These are phyloP conservation scores for Epichloe sibirici DNA, from an alignment of 2,329 filamentous ascomycete genomes.

Conservation along the genomic window DNA sequence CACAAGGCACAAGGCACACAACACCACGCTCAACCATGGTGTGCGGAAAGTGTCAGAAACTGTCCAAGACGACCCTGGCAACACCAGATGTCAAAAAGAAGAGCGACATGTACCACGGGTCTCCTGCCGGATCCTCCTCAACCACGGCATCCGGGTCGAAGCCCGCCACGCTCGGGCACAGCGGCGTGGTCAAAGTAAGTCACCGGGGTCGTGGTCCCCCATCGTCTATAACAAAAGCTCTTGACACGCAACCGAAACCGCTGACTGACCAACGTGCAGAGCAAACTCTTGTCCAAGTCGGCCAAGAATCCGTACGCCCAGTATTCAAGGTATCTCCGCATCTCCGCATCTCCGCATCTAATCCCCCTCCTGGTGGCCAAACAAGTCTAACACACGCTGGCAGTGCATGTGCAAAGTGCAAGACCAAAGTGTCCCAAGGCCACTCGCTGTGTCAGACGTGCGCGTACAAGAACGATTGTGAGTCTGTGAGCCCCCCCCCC, in stretches of 20 bases:
- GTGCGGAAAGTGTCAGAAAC: slow-evolving; percentile 51
- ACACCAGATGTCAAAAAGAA: slow-evolving; percentile 56
- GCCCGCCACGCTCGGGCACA: slow-evolving; percentile 43
- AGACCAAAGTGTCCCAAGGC: slow-evolving; percentile 50
- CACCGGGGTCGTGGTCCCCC: not conserved
- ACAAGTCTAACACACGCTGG: not conserved
- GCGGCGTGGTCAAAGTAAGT: slow-evolving; percentile 45
- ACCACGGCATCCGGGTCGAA: slow-evolving; percentile 27
- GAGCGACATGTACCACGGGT: slow-evolving; percentile 54
- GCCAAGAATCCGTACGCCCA: slow-evolving; percentile 56
- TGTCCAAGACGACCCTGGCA: slow-evolving; percentile 45
- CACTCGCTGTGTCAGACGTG: slow-evolving; percentile 49
- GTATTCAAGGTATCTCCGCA: slow-evolving; percentile 31
- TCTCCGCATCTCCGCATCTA: no score
- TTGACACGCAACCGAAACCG: no score
- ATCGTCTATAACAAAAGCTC: no score
- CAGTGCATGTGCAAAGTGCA: slow-evolving; percentile 48
- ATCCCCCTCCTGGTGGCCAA: no score
- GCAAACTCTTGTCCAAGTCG: slow-evolving; percentile 50
- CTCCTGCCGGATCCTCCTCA: slow-evolving; percentile 29
- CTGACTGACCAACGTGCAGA: slow-evolving; percentile 25
- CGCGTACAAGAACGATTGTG: slow-evolving; percentile 49
- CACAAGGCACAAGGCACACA: not conserved
- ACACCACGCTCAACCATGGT: slow-evolving; percentile 35
- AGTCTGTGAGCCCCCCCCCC: slow-evolving; percentile 11